Base-by-base conservation (phyloP, 192 early-diverging fungal species). In the Coemansia umbellata region DNA sequence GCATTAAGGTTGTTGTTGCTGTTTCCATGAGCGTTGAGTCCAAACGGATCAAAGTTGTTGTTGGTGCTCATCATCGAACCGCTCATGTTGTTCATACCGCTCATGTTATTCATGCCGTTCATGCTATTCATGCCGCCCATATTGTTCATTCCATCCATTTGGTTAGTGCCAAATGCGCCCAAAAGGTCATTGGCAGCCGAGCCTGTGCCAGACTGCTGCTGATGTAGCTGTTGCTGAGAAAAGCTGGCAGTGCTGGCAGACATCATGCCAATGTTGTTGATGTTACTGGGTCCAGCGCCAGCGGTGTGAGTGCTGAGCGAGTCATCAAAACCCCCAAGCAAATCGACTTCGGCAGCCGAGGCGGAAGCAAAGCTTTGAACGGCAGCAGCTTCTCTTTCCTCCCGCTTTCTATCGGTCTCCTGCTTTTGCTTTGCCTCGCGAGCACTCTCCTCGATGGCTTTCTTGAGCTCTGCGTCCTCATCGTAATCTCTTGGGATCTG, bases 371-470 rank as follows among this genome's bases (percentile, higher is more conserved):
- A 50, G 7, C 8, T 19, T 35, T 39, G 40, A 10, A 23, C 17
- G 5, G n/a, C 42, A 1, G 14, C 31, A 8, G 15, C 8, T 2
- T 45, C 43, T 3, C 13, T 28, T 14, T 47, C 18, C 8, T 28
- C 26, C 23, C 22, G 22, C 27, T 39, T 49, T 24, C 42, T 58
- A 30, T 45, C 47, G 2, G 47, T 40, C 5, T 44, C 52, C 40
- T 67, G 60, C 15, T 62, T 51, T 10, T 40, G 47, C 55, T 58
- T 69, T 0, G 91, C 89, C 50, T 84, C 81, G 18, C 80, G 78
- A 50, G 82, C 84, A 53, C 90, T 92, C 53, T 92, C 91, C 64
- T 94, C 93, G 10, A 98, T 70, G 8, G 95, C 95, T 35, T 74
- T 75, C 27, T 80, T 84, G 9, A 95, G 69, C 40, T 94, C 92